Percentiles rank a stretch among this genome's conserved stretches.
These are phyloP conservation scores for Saccharomyces hybrid DNA, from an alignment of 1,139 yeast species.

Conservation along the genomic window DNA sequence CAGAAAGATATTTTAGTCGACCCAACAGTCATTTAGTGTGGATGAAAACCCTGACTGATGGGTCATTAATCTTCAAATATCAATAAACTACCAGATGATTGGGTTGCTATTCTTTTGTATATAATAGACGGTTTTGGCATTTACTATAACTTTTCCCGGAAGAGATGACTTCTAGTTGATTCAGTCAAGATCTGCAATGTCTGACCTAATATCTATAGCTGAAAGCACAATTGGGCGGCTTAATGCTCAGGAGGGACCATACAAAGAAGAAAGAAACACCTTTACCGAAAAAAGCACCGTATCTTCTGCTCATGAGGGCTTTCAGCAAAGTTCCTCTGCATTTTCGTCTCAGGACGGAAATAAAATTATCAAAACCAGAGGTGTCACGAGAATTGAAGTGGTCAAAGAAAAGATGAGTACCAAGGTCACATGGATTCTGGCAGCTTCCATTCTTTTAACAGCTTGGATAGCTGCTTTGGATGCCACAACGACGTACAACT, in stretches of 20 bases:
- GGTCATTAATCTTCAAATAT: too few relatives aligned
- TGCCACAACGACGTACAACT: background rate
- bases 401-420: constrained; percentile 26
- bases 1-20: too few relatives aligned
- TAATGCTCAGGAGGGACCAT: background rate
- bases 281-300: background rate
- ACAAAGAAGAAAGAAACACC: background rate
- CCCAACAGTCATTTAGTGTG: too few relatives aligned
- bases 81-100: too few relatives aligned
- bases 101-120: too few relatives aligned
- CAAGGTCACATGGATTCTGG: constrained; percentile 12
- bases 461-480: background rate
- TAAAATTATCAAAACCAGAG: constrained; percentile 24
- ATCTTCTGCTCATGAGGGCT: background rate
- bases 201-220: background rate
- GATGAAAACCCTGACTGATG: too few relatives aligned
- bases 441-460: background rate
- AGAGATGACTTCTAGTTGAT: background rate
- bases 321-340: background rate
- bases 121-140: too few relatives aligned
- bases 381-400: constrained; percentile 32
- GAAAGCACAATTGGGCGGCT: background rate
- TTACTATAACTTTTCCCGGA: background rate
- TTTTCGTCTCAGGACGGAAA: background rate
- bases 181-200: background rate